Evolutionary conservation across 116 monocot species (phyloP).

Genomic region (Trichopus zeylanicus): DNA sequence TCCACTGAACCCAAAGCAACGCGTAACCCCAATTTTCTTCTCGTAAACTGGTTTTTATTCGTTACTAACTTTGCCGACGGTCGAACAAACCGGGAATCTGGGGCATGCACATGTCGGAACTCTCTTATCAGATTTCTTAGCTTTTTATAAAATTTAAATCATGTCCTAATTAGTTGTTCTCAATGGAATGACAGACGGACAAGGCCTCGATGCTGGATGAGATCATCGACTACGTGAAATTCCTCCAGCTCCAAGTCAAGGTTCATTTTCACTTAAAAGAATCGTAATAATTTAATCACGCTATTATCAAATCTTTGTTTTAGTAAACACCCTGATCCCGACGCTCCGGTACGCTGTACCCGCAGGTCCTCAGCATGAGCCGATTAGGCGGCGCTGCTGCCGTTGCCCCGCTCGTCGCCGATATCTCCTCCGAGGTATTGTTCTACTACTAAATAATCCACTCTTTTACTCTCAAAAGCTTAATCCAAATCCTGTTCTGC

Average conservation of each 20-base stretch:
- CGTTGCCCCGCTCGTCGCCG: conserved; percentile 72
- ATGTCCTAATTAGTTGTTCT: neutral
- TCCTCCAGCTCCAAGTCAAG: conserved; percentile 99
- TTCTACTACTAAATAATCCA: neutral
- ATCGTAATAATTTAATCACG: neutral
- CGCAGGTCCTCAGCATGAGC: conserved; percentile 97
- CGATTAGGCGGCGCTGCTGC: conserved; percentile 89
- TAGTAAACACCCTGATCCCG: neutral
- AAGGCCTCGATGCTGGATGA: conserved; percentile 99
- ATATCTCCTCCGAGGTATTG: conserved; percentile 26
- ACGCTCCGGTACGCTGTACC: neutral
- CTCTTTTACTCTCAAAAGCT: too few relatives aligned
- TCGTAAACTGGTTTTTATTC: too few relatives aligned
- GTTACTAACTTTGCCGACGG: neutral
- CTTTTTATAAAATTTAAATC: neutral
- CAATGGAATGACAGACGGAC: conserved; percentile 73
- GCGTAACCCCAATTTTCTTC: too few relatives aligned
- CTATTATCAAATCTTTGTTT: neutral
- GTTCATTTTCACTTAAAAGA: conserved; percentile 15
- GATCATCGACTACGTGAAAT: conserved; percentile 99
- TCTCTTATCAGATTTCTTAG: neutral
- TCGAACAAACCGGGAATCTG: neutral
- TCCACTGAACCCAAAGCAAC: too few relatives aligned
- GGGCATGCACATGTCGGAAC: neutral
- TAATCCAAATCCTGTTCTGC: too few relatives aligned